Evolutionary conservation across 192 early-diverging fungal genomes (phyloP), one percentile per base, ranked within the genome.

Genomic region (Backusella parvicylindrica): DNA sequence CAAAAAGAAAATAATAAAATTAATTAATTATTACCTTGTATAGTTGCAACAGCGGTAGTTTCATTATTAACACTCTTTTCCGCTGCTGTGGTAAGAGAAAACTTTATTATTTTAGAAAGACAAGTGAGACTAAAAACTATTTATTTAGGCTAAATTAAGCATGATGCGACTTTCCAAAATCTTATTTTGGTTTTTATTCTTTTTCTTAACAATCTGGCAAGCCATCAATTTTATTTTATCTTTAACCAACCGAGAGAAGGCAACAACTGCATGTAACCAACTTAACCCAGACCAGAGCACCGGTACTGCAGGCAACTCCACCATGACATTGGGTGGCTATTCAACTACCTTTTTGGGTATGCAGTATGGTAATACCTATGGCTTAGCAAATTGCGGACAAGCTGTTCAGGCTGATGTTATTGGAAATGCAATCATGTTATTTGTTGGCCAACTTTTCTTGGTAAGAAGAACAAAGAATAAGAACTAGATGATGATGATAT

Each of bases 391-490:
- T 18, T 78, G 77, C 28, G 67, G 36, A 31, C 77, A 78, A 30
- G 77, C 77, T 23, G 72, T 74, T 21, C 72, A 78, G 35, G 77
- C 72, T n/a, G 77, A 72, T 32, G 66, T 78, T 15, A 78, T 78
- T 43, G 71, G 65, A 12, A 50, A 74, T 43, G 77, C 65, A 11
- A 68, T 78, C 30, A 16, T 78, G 16, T 33, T 78, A 11, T 78
- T 78, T 64, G 41, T 72, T 23, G 77, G 77, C 15, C 47, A 47
- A 21, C 15, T 78, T 26, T 73, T 74, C 26, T 74, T 78, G 77
- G 77, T 78, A 74, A 60, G 50, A 56, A 12, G 9, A 26, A 56
- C 1, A 26, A 9, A 30, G 7, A 70, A 8, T 1, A 23, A 5
- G 23, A 8, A 4, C 21, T 7, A 11, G 21, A 41, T 2, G 12